These are phyloP conservation scores for Fomes fomentarius DNA, from an alignment of 1,284 basidiomycete species.

Conservation along the genomic window DNA sequence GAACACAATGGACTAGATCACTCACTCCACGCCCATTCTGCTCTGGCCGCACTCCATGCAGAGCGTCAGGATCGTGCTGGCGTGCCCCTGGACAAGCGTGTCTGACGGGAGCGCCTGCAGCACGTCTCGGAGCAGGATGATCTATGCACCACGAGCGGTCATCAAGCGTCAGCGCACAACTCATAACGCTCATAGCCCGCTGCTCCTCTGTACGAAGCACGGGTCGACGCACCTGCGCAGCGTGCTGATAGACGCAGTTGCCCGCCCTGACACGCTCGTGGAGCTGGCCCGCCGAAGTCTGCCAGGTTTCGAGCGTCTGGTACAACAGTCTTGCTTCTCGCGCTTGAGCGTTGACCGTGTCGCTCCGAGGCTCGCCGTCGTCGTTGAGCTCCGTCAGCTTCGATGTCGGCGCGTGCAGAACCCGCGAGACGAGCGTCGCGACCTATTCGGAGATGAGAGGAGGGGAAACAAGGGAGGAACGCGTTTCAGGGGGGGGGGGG, in stretches of 20 bases:
- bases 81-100: conserved; percentile 40
- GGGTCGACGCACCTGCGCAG: conserved; percentile 38
- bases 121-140: conserved; percentile 47
- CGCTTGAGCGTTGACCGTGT: conserved; percentile 5
- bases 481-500: too few relatives aligned
- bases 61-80: conserved; percentile 32
- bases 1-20: conserved; percentile 6
- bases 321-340: conserved; percentile 30
- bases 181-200: conserved; percentile 3
- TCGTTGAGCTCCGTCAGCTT: conserved; percentile 20
- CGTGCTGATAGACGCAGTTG: conserved; percentile 38
- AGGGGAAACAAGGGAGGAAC: not conserved
- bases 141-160: conserved; percentile 33
- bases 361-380: conserved; percentile 16
- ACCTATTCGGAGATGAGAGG: conserved; percentile 16
- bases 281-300: conserved; percentile 26
- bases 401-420: conserved; percentile 8
- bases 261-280: conserved; percentile 32
- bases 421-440: conserved; percentile 29
- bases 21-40: conserved; percentile 40
- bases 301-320: conserved; percentile 31
- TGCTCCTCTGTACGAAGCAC: conserved; percentile 8
- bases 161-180: conserved; percentile 2
- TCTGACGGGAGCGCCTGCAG: conserved; percentile 41
- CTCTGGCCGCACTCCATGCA: conserved; percentile 35